Conservation (phyloP, 2,329 filamentous ascomycete species). For the Zopfia rhizophila region DNA sequence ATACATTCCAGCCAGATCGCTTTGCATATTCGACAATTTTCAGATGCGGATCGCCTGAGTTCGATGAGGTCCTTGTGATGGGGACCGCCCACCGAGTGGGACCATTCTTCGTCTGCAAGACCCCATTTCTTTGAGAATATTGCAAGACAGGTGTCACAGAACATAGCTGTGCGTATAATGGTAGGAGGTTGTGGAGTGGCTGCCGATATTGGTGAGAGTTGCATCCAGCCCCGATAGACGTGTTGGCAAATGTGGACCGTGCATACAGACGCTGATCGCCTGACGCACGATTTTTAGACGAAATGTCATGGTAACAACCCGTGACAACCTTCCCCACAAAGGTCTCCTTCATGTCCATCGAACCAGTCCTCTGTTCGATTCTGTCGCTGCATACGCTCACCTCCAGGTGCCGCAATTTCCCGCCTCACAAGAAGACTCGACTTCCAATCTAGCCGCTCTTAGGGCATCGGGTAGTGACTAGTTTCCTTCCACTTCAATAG, state of each 20-base stretch:
- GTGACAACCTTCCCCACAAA: too few species aligned
- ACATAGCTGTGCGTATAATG: too few species aligned
- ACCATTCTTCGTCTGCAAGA: too few species aligned
- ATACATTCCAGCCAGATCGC: conserved; percentile 18
- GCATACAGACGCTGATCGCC: too few species aligned
- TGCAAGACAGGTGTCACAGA: too few species aligned
- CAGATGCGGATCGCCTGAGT: conserved; percentile 1
- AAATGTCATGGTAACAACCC: too few species aligned
- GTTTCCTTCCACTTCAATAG: conserved; percentile 57
- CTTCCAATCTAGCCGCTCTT: conserved; percentile 55
- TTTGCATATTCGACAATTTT: conserved; percentile 11
- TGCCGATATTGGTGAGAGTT: too few species aligned
- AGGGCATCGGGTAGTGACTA: conserved; percentile 56
- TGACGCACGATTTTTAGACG: too few species aligned
- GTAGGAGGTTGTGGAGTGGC: too few species aligned
- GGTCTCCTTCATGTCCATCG: conserved; percentile 40
- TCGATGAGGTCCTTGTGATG: conserved; percentile 5
- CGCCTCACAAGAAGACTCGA: conserved; percentile 56
- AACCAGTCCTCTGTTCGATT: conserved; percentile 41
- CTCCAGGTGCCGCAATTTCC: conserved; percentile 58
- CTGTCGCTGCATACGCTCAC: conserved; percentile 41
- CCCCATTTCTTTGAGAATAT: too few species aligned
- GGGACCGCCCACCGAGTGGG: not conserved
- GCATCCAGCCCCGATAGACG: too few species aligned
- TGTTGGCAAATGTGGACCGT: too few species aligned